Evolutionary conservation across 176 grass and related monocot genomes (phyloP).

Genomic region (Dactylis glomerata): DNA sequence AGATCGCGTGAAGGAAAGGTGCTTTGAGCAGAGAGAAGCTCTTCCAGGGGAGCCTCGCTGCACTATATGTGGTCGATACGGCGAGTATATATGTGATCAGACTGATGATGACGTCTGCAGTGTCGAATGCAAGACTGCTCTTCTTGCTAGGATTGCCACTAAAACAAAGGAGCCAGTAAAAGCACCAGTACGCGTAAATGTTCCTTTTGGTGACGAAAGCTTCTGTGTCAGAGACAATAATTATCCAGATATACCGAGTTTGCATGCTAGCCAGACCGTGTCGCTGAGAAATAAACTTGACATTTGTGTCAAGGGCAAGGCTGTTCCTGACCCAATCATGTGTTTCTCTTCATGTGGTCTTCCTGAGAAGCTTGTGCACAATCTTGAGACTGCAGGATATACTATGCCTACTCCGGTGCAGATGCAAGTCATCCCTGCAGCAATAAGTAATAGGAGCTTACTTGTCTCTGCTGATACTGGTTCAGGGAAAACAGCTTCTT

Average conservation of each 20-base stretch:
- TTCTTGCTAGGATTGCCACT: conserved; percentile 49
- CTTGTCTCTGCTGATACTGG: conserved; percentile 89
- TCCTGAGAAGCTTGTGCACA: conserved; percentile 65
- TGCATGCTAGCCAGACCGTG: conserved; percentile 41
- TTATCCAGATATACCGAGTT: conserved; percentile 30
- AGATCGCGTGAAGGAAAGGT: conserved; percentile 74
- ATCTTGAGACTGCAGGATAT: conserved; percentile 84
- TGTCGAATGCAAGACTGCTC: conserved; percentile 71
- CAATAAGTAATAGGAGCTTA: conserved; percentile 66
- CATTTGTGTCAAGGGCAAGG: conserved; percentile 59
- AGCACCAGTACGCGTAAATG: conserved; percentile 41
- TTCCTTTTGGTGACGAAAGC: conserved; percentile 70
- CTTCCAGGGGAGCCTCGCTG: conserved; percentile 73
- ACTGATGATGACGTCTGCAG: conserved; percentile 88
- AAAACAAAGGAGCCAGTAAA: conserved; percentile 31
- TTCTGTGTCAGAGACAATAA: conserved; percentile 60
- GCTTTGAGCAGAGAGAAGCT: conserved; percentile 82
- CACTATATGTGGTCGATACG: conserved; percentile 71
- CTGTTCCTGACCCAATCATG: conserved; percentile 59
- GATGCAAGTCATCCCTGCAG: conserved; percentile 90
- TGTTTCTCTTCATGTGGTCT: conserved; percentile 85
- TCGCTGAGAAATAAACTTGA: conserved; percentile 80
- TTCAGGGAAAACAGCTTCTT: conserved; percentile 85
- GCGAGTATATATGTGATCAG: conserved; percentile 87
- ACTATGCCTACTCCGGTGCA: conserved; percentile 81